Base-by-base conservation (phyloP, 139 green algal genomes). In the Coccomyxa sp. region DNA sequence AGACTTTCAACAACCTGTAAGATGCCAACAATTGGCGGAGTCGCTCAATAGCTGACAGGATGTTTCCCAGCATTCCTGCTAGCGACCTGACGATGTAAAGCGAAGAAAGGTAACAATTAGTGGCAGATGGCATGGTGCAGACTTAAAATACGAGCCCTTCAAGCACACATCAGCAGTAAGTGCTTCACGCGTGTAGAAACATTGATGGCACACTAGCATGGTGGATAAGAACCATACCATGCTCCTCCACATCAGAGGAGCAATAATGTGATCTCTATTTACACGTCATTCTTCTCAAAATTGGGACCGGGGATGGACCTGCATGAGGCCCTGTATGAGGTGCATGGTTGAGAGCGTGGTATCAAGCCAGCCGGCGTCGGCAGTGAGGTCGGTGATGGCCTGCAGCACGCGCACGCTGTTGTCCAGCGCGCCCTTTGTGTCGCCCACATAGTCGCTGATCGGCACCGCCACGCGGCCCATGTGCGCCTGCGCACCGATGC, bases 381-480 rank as follows among this genome's bases (percentile, higher is more conserved):
- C 92, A 0, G 88, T 82, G 21, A 98, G 86, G 86, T 99, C 97
- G 10, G 98, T 88, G 81, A 99, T 93, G 0, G 97, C 96, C 90
- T 98, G 95, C 81, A 98, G 85, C 32, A 99, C 86, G 51, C 97
- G 94, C 38, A 97, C 82, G 67, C 83, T 91, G 82, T 98, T 96
- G 89, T 99, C 97, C 79, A 99, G 90, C 76, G 95, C 94, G 18
- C 81, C 87, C 87, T 95, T 97, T 30, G 95, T 98, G 89, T 99
- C 97, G 10, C 95, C 98, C 31, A 96, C 45, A 85, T 99, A 99
- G 89, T 99, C 97, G 32, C 80, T 93, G 82, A 99, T 96, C 76
- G 97, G 97, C 67, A 96, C 86, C 0, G 87, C 80, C 81, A 95
- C 58, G 13, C 94, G 91, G 11, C 87, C 89, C 83, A 99, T 88